Conservation (phyloP, 139 green algal genomes). For the Ulvella scutata region DNA sequence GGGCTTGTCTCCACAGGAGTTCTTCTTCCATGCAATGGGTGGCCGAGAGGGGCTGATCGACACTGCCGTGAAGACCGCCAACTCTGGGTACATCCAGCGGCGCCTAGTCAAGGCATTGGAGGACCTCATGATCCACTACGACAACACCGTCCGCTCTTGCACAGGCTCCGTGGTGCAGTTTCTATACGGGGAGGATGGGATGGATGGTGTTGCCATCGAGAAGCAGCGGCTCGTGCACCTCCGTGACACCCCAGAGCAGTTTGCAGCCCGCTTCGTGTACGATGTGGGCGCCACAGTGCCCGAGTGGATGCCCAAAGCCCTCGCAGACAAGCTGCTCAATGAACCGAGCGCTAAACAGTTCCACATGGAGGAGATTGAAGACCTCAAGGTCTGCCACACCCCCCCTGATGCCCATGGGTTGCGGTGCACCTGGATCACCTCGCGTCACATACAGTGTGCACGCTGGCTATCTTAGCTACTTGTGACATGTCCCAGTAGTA, state of each 20-base stretch:
- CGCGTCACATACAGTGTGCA: too few relatives aligned
- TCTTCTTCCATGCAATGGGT: constrained; percentile 99
- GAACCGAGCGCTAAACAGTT: neutral
- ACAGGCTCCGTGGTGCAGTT: constrained; percentile 89
- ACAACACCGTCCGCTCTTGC: constrained; percentile 86
- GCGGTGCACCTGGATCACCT: too few relatives aligned
- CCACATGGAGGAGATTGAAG: neutral
- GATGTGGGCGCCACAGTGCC: neutral
- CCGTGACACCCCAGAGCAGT: neutral
- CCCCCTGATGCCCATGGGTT: too few relatives aligned
- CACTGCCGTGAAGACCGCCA: constrained; percentile 94
- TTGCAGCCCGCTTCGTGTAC: neutral
- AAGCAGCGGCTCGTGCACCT: constrained; percentile 71
- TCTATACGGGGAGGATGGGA: constrained; percentile 98
- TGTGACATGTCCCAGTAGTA: too few relatives aligned
- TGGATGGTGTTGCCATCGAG: constrained; percentile 91
- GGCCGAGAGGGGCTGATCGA: constrained; percentile 98
- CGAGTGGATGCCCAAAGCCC: neutral
- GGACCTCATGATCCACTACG: constrained; percentile 45
- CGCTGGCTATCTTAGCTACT: too few relatives aligned
- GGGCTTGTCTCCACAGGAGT: constrained; percentile 91
- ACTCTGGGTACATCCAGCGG: constrained; percentile 72
- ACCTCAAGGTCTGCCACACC: too few relatives aligned
- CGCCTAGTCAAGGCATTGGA: constrained; percentile 98
- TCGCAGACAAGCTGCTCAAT: neutral